Evolutionary conservation across 1,139 yeast genomes (phyloP), one percentile per base, ranked within the genome.

Genomic region (Kodamaea plutei): DNA sequence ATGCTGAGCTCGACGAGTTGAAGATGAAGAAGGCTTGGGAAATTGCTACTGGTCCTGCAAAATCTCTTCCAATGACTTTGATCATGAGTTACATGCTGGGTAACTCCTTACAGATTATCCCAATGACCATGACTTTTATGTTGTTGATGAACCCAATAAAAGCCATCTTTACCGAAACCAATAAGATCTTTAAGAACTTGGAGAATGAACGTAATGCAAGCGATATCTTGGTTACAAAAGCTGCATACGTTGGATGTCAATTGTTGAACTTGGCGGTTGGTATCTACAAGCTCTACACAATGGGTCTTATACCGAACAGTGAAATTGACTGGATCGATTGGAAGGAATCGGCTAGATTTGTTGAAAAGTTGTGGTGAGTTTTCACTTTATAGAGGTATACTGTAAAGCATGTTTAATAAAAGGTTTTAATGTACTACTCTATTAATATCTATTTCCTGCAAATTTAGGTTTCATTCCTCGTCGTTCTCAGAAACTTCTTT

Each of bases 51-150:
- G 79, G 79, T 1, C 96, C 97, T 0, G 87, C 89, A 3, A 91
- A 89, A 52, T 71, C 79, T 15, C 64, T 91, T 17, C 95, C 96
- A 4, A 84, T 88, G 94, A 91, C 87, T 47, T 54, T 84, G 36
- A 63, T 87, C 34, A 87, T 91, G 95, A 79, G 89, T 38, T 91
- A 87, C 56, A 85, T 91, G 88, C 79, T 96, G 2, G 98, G 98
- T 19, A 83, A 84, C 48, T 78, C 95, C 5, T 62, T 91, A 17
- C 97, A 91, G 48, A 72, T 91, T 41, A 88, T 91, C 37, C 93
- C 96, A 4, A 82, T 91, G 34, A 82, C 88, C 59, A 89, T 88
- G 85, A 84, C 96, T 0, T 58, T 84, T 24, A 85, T 83, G 87
- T 65, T 91, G 48, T 76, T 91, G 43, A 73, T 81, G 45, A 80